These are phyloP conservation scores for Camellia oleifera DNA, from an alignment of 179 eudicot species.

Conservation along the genomic window DNA sequence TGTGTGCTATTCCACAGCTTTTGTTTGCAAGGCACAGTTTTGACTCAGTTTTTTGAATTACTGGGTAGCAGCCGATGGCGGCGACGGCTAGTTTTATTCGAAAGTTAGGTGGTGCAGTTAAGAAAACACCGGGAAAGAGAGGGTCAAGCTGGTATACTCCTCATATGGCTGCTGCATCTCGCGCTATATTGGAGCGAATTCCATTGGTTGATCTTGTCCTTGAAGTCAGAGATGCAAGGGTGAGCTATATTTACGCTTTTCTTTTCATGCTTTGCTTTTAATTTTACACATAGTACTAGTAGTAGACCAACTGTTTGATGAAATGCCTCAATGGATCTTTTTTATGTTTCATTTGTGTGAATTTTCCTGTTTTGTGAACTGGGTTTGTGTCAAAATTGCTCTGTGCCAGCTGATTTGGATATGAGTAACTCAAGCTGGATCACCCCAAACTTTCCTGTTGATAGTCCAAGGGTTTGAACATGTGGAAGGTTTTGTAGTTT, in stretches of 20 bases:
- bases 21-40: too few species aligned
- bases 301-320: conserved; percentile 29
- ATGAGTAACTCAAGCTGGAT: too few species aligned
- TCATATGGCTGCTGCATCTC: conserved; percentile 80
- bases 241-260: conserved; percentile 8
- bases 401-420: too few species aligned
- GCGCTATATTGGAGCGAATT: conserved; percentile 64
- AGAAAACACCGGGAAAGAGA: conserved; percentile 35
- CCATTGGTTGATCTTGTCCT: conserved; percentile 71
- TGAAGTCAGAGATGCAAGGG: conserved; percentile 91
- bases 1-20: too few species aligned
- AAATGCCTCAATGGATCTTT: conserved; percentile 25
- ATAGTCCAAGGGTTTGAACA: too few species aligned
- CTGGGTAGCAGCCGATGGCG: conserved; percentile 15
- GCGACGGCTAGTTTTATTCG: conserved; percentile 29
- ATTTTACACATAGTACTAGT: not conserved
- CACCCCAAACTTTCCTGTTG: too few species aligned
- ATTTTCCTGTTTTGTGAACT: not conserved
- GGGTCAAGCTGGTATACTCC: conserved; percentile 62
- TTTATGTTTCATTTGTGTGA: not conserved
- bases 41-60: not conserved
- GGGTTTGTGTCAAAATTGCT: not conserved
- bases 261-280: not conserved
- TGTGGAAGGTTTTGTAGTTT: too few species aligned
- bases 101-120: conserved; percentile 47